Evolutionary conservation across 2,329 filamentous ascomycete species (phyloP), one percentile per base, ranked within the genome.

Genomic region (Taxawa tesnikishii): DNA sequence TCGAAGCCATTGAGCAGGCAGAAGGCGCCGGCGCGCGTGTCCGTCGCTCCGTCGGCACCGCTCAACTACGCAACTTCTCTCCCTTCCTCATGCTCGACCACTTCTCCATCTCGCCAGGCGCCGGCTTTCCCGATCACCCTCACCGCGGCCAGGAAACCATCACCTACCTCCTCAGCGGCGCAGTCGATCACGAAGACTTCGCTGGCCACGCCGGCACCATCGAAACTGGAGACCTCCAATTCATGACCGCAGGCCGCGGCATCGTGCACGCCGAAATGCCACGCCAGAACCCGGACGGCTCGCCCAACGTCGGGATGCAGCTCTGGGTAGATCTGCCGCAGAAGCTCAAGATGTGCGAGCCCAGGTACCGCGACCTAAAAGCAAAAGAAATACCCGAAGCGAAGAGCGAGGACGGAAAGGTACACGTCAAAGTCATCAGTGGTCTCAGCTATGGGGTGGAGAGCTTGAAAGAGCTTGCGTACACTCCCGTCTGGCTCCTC

Each of bases 191-290:
- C 51, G 85, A 94, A 60, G 85, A 94, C 56, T 94, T 94, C 45
- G 78, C 83, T 2, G 85, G 85, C 9, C 78, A 90, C 61, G 70
- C 70, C 30, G 90, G 88, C 36, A 90, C 81, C 3, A 83, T 96
- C 44, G 69, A 79, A 38, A 60, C 80, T 0, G 88, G 88, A n/a
- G 88, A 94, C 53, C 62, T 96, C 29, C 88, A 96, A 54, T 96
- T 96, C 67, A 96, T 96, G 90, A 94, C 88, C 0, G 88, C 88
- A 1, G 88, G 88, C 4, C 67, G 70, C 13, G 88, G 88, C 26
- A 92, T 96, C 47, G 81, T 94, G 56, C 90, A 96, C 57, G 83
- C 87, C 23, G 88, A 96, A 60, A 94, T 96, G 85, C 88, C 88
- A 7, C 70, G 73, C 33, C 74, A 82, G 50, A 83, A 84, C 51